Conservation (phyloP, 192 early-diverging fungal genomes). For the Backusella mclennaniae region DNA sequence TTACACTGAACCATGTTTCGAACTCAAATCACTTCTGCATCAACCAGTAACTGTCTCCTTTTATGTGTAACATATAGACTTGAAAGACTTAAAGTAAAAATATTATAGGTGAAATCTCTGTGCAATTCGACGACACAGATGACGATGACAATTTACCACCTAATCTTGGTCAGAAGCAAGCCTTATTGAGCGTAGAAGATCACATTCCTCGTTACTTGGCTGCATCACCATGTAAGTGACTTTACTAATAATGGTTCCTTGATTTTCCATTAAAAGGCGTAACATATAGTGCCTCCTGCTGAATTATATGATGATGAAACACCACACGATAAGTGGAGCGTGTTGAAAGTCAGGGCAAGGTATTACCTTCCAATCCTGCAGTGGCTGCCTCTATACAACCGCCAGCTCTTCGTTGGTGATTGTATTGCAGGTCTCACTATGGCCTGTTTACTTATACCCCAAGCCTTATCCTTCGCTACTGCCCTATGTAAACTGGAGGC, state of each 20-base stretch:
- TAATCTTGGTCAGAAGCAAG: not conserved
- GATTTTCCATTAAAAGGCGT: not conserved
- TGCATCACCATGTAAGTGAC: constrained; percentile 25
- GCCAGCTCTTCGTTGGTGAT: constrained; percentile 66
- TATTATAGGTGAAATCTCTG: not conserved
- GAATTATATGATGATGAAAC: not conserved
- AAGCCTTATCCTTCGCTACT: constrained; percentile 85
- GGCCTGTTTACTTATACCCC: constrained; percentile 68
- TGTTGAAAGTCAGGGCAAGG: constrained; percentile 62
- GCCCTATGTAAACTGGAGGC: constrained; percentile 80
- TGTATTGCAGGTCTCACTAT: constrained; percentile 84
- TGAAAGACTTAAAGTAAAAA: not conserved
- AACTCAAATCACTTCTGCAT: not conserved
- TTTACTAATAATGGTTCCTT: not conserved
- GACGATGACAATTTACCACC: constrained; percentile 16
- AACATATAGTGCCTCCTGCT: constrained; percentile 6
- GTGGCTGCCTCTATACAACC: constrained; percentile 83
- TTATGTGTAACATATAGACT: not conserved
- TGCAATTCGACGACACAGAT: constrained; percentile 11
- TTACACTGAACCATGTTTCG: not conserved
- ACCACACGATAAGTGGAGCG: constrained; percentile 27
- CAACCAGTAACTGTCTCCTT: not conserved
- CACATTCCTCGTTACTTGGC: constrained; percentile 22
- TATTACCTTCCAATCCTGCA: constrained; percentile 95
- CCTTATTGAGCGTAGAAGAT: constrained; percentile 1